Evolutionary conservation across 2,329 filamentous ascomycete genomes (phyloP).

Genomic region (Penicillium freii): DNA sequence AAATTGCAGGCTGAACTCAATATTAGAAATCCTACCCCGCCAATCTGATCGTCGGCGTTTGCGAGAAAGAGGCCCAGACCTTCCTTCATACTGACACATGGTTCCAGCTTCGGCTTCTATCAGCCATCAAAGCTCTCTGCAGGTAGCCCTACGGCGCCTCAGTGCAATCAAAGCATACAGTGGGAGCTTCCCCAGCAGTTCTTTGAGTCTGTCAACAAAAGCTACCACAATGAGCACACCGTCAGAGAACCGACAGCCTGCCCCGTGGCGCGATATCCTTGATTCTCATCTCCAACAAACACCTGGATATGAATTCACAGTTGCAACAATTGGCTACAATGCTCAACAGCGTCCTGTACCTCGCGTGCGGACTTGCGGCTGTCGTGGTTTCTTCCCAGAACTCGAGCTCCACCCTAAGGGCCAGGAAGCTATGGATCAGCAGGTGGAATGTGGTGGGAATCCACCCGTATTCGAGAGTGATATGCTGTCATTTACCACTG

Average conservation of each 20-base stretch:
- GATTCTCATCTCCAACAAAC: constrained; percentile 26
- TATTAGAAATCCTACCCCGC: neutral
- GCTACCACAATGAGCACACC: constrained; percentile 12
- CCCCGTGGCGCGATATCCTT: constrained; percentile 33
- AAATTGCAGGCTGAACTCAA: neutral
- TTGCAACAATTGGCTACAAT: constrained; percentile 26
- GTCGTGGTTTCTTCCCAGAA: constrained; percentile 77
- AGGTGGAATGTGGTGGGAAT: constrained; percentile 51
- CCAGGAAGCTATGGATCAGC: constrained; percentile 62
- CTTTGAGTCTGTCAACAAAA: constrained; percentile 1
- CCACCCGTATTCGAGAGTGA: constrained; percentile 71
- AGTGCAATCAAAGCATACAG: neutral
- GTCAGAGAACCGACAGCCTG: constrained; percentile 8
- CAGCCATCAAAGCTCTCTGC: neutral
- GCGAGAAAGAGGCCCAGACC: neutral
- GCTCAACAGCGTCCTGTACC: constrained; percentile 24
- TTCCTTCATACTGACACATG: neutral
- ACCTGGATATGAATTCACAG: constrained; percentile 27
- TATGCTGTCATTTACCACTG: constrained; percentile 79
- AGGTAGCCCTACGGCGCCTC: constrained; percentile 2
- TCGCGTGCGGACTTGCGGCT: constrained; percentile 66
- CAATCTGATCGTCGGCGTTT: neutral
- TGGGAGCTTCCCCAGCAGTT: neutral
- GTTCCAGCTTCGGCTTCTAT: neutral
- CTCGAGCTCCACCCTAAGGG: constrained; percentile 65